Evolutionary conservation across 805 yeast genomes (phyloP).

Genomic region (Ogataea minuta): DNA sequence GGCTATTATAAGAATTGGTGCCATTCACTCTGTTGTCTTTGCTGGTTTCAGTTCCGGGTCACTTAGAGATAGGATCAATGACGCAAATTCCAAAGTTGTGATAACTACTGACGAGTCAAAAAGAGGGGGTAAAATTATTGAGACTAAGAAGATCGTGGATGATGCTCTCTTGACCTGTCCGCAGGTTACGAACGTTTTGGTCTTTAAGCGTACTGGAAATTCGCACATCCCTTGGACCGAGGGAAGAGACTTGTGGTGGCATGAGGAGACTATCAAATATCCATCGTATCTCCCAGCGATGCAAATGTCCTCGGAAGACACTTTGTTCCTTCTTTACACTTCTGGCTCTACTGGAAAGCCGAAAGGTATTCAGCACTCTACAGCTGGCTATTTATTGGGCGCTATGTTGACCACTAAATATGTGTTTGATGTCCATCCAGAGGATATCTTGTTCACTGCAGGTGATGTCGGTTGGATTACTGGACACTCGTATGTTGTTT

Average conservation of each 20-base stretch:
- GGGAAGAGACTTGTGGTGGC: slow-evolving; percentile 76
- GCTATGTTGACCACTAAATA: slow-evolving; percentile 74
- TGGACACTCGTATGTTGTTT: slow-evolving; percentile 80
- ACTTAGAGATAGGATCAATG: slow-evolving; percentile 65
- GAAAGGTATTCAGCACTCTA: slow-evolving; percentile 79
- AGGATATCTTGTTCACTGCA: slow-evolving; percentile 77
- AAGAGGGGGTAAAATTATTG: slow-evolving; percentile 79
- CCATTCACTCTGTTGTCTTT: slow-evolving; percentile 80
- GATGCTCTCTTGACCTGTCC: slow-evolving; percentile 72
- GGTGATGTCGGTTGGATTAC: slow-evolving; percentile 94
- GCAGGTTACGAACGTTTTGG: slow-evolving; percentile 65
- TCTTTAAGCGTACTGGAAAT: slow-evolving; percentile 71
- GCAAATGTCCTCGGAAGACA: slow-evolving; percentile 77
- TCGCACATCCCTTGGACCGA: slow-evolving; percentile 46
- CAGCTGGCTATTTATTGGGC: slow-evolving; percentile 76
- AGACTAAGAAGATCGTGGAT: slow-evolving; percentile 79
- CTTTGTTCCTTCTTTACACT: slow-evolving; percentile 75
- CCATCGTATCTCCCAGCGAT: slow-evolving; percentile 71
- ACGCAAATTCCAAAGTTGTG: slow-evolving; percentile 69
- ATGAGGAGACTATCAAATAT: slow-evolving; percentile 63
- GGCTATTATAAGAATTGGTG: slow-evolving; percentile 80
- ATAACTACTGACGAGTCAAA: slow-evolving; percentile 80
- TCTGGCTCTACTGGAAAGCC: slow-evolving; percentile 90
- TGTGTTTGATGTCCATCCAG: slow-evolving; percentile 70
- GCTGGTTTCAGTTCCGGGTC: slow-evolving; percentile 82